Evolutionary conservation across 2,329 filamentous ascomycete genomes (phyloP).

Genomic region (Pyrenophora tritici-repentis): DNA sequence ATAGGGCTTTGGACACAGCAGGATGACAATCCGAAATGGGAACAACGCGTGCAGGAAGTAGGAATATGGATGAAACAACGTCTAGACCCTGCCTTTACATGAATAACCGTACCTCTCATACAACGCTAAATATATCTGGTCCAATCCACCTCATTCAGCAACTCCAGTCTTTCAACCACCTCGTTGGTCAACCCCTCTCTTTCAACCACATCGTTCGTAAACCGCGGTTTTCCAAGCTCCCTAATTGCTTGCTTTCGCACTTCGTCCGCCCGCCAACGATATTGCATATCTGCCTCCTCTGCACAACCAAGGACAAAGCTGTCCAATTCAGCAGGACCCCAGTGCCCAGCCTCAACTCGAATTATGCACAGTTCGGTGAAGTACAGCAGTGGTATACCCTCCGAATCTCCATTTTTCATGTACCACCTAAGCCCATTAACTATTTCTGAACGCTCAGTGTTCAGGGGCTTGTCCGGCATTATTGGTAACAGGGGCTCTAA

Average conservation of each 20-base stretch:
- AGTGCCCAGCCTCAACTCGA: slow-evolving; percentile 2
- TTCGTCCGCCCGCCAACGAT: background rate
- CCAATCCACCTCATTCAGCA: background rate
- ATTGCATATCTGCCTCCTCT: background rate
- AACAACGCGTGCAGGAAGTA: slow-evolving; percentile 20
- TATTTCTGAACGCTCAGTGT: background rate
- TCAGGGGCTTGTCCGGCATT: slow-evolving; percentile 13
- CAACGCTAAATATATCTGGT: background rate
- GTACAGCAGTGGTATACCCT: slow-evolving; percentile 2
- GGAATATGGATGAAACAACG: slow-evolving; percentile 38
- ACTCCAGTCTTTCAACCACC: no score
- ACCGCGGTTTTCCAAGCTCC: background rate
- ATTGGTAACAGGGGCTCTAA: slow-evolving; percentile 13
- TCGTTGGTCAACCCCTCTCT: no score
- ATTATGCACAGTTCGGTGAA: background rate
- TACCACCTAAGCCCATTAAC: background rate
- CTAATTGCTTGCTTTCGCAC: background rate
- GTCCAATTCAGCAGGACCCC: background rate
- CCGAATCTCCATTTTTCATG: background rate
- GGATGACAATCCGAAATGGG: slow-evolving; percentile 9
- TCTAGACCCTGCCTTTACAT: slow-evolving; percentile 13
- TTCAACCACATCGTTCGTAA: no score
- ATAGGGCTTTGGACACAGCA: slow-evolving; percentile 36
- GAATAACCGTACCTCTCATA: background rate
- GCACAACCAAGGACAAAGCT: background rate